Conservation (phyloP, 2,329 filamentous ascomycete genomes). For the Stagonosporopsis vannaccii region DNA sequence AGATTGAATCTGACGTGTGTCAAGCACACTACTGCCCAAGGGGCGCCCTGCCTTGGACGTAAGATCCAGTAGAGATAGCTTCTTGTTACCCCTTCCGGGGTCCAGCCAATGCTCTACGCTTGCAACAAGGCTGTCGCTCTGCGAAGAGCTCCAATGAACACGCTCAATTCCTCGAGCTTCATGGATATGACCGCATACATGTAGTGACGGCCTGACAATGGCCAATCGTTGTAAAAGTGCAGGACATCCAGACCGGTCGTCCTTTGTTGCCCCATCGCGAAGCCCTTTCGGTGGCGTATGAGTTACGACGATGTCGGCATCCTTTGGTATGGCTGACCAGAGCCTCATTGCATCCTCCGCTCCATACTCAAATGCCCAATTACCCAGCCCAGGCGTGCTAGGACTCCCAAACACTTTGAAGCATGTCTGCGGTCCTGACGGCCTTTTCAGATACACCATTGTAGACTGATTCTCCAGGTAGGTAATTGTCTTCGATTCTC, state of each 20-base stretch:
- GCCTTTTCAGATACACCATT: constrained; percentile 60
- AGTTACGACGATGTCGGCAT: constrained; percentile 72
- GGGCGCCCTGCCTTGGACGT: constrained; percentile 51
- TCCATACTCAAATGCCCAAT: constrained; percentile 74
- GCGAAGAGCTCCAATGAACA: constrained; percentile 64
- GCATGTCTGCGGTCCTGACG: constrained; percentile 56
- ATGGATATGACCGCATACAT: constrained; percentile 77
- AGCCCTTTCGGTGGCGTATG: constrained; percentile 72
- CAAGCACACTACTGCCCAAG: constrained; percentile 28
- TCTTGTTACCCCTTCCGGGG: constrained; percentile 64
- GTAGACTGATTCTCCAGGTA: constrained; percentile 69
- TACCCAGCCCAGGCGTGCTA: constrained; percentile 62
- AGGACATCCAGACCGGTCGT: constrained; percentile 63
- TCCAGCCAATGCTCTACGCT: constrained; percentile 63
- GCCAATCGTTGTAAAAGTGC: constrained; percentile 64
- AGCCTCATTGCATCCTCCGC: constrained; percentile 52
- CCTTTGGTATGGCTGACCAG: constrained; percentile 69
- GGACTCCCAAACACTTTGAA: constrained; percentile 78
- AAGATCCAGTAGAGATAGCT: constrained; percentile 69
- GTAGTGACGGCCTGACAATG: constrained; percentile 68
- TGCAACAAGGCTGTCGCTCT: constrained; percentile 25
- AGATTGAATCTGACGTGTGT: constrained; percentile 37
- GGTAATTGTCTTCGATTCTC: constrained; percentile 60
- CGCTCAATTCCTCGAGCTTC: constrained; percentile 69
- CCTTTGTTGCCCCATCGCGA: constrained; percentile 56